Base-by-base conservation (phyloP, 78 protist genomes). In the Dictyostelium firmibasis region DNA sequence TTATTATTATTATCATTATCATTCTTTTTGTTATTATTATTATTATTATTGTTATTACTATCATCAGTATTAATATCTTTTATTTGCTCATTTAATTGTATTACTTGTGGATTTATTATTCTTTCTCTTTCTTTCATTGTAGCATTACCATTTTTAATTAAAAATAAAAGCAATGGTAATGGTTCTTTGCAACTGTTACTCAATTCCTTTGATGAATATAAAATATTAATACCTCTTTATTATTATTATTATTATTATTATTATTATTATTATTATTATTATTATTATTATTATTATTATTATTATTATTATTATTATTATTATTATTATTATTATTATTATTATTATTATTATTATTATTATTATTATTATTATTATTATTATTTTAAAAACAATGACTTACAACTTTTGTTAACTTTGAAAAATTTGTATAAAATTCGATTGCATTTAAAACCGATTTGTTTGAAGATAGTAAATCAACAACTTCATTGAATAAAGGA, bases 121-220 rank as follows among this genome's bases (percentile, higher is more conserved):
- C 20, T 76, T 10, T 88, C 93, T 79, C 93, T 88, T 67, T 88
- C 86, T 62, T n/a, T 57, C 33, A 88, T n/a, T 64, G 79, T 88
- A n/a, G 79, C 33, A 67, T 88, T 88, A 18, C 93, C 93, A 88
- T 88, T n/a, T 79, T 88, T 76, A 4, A 78, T 67, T 31, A 88
- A n/a, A 25, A 88, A 67, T 36, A 14, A 70, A 25, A 50, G 23
- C 11, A 78, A 60, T 36, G 85, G 72, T 64, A 88, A 43, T 33
- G 84, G 38, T 44, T 77, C 85, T 31, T 29, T 25, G 13, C 25
- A 9, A 47, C 11, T 11, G 13, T 86, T 85, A 47, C 50, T 9
- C 8, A 41, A 36, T n/a, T 41, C 38, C 36, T n/a, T 9, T 38
- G 16, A 6, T 31, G 1, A 38, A 0, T 6, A 69, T 57, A 20